Evolutionary conservation across 2,329 filamentous ascomycete genomes (phyloP).

Genomic region (Xylariaceae sp.): DNA sequence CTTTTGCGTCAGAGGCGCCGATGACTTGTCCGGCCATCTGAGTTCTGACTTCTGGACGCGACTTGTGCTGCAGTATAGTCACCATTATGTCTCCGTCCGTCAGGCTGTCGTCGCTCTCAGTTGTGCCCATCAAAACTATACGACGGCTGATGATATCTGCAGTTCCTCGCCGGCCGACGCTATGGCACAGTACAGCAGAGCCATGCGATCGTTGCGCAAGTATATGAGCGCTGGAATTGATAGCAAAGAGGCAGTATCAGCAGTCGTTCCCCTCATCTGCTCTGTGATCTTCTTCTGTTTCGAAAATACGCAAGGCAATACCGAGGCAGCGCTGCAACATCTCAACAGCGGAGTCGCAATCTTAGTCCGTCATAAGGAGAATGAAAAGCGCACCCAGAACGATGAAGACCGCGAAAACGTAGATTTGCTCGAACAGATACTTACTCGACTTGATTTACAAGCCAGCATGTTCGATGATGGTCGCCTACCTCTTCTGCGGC

Average conservation of each 20-base stretch:
- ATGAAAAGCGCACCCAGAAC: not conserved
- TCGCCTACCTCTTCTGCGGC: not conserved
- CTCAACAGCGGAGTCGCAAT: conserved; percentile 9
- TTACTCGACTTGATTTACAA: conserved; percentile 15
- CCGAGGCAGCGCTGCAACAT: conserved; percentile 2
- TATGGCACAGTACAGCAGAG: conserved; percentile 8
- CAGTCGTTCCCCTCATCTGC: conserved; percentile 8
- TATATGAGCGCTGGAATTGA: conserved; percentile 8
- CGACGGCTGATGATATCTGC: not conserved
- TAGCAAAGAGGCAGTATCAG: not conserved
- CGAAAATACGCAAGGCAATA: conserved; percentile 14
- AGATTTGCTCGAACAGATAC: conserved; percentile 1
- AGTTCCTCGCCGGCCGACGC: not conserved
- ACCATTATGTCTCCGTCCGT: conserved; percentile 1
- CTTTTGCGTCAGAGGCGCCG: conserved; percentile 13
- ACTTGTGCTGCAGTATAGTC: conserved; percentile 16
- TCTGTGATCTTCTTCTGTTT: conserved; percentile 14
- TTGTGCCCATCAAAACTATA: conserved; percentile 5
- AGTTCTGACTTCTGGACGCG: conserved; percentile 13
- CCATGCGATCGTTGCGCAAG: conserved; percentile 18
- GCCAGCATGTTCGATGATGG: conserved; percentile 16
- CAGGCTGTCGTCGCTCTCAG: conserved; percentile 18
- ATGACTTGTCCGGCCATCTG: conserved; percentile 5
- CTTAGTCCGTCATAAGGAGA: not conserved
- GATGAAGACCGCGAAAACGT: not conserved